These are phyloP conservation scores for Rosa persica DNA, from an alignment of 306 rosid genomes.

Conservation along the genomic window DNA sequence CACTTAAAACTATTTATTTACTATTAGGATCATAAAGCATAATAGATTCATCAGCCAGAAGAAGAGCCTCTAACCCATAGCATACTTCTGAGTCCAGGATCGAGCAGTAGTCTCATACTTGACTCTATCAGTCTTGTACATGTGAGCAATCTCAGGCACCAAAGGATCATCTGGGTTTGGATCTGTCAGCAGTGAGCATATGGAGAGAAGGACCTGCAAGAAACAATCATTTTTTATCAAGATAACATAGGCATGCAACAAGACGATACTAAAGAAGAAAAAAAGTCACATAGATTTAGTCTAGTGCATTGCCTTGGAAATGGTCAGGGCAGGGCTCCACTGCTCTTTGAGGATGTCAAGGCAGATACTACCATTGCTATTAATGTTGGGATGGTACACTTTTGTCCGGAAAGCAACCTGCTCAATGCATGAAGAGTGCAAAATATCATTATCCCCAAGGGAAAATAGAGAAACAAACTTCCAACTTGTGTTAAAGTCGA, in stretches of 20 bases:
- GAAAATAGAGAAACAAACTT: neutral
- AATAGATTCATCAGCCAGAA: conserved; percentile 13
- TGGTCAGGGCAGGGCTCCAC: conserved; percentile 62
- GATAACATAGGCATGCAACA: neutral
- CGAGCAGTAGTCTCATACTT: conserved; percentile 59
- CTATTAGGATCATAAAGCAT: conserved; percentile 24
- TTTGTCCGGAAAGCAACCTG: conserved; percentile 60
- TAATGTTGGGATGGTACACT: conserved; percentile 56
- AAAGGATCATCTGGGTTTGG: conserved; percentile 70
- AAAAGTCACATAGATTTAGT: neutral
- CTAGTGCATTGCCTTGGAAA: conserved; percentile 39
- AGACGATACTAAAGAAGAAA: too few relatives aligned
- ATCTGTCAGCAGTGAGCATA: conserved; percentile 64
- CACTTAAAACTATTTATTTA: conserved; percentile 42
- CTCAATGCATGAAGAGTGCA: neutral
- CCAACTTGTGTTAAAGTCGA: neutral
- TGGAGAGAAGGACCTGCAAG: conserved; percentile 59
- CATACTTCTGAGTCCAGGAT: conserved; percentile 67
- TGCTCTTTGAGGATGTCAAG: conserved; percentile 60
- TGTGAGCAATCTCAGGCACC: conserved; percentile 66
- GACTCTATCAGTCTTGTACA: conserved; percentile 52
- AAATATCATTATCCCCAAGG: neutral
- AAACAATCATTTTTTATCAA: neutral
- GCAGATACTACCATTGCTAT: conserved; percentile 57
- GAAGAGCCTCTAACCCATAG: conserved; percentile 45